Evolutionary conservation across 805 yeast genomes (phyloP).

Genomic region (Saturnispora mendoncae): DNA sequence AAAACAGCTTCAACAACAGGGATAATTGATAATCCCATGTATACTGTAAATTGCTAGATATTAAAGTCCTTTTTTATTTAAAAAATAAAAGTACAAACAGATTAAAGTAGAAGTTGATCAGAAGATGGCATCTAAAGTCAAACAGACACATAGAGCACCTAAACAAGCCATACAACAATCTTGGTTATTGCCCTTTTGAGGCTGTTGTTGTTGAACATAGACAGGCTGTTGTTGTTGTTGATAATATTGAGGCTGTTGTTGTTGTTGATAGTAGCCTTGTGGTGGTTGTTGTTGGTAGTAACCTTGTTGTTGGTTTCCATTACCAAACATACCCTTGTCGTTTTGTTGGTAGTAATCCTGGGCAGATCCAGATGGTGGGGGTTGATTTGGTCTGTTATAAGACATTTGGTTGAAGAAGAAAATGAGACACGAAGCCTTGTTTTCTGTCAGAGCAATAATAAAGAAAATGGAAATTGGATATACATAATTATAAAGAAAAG

Average conservation of each 20-base stretch:
- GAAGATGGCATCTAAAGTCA: slow-evolving; percentile 43
- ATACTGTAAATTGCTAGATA: background rate
- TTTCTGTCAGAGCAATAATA: background rate
- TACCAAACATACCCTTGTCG: slow-evolving; percentile 3
- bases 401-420: background rate
- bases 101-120: slow-evolving; percentile 15
- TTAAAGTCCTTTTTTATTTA: background rate
- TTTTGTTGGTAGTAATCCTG: slow-evolving; percentile 4
- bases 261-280: slow-evolving; percentile 32
- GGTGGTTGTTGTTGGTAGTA: slow-evolving; percentile 29
- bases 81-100: slow-evolving; percentile 3
- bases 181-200: slow-evolving; percentile 28
- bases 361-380: slow-evolving; percentile 4
- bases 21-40: too few relatives aligned
- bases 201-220: slow-evolving; percentile 46
- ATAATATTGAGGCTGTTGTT: slow-evolving; percentile 27
- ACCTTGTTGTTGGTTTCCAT: slow-evolving; percentile 14
- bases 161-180: slow-evolving; percentile 46
- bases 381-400: slow-evolving; percentile 1
- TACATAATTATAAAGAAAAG: too few relatives aligned
- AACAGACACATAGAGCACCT: slow-evolving; percentile 48
- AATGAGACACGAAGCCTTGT: background rate
- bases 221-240: slow-evolving; percentile 43
- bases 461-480: too few relatives aligned
- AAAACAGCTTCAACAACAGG: background rate